A percentile compares a stretch with the other conserved stretches of the same genome.
Conservation (phyloP, 371 early-diverging fungal genomes). For the Mucor racemosus region DNA sequence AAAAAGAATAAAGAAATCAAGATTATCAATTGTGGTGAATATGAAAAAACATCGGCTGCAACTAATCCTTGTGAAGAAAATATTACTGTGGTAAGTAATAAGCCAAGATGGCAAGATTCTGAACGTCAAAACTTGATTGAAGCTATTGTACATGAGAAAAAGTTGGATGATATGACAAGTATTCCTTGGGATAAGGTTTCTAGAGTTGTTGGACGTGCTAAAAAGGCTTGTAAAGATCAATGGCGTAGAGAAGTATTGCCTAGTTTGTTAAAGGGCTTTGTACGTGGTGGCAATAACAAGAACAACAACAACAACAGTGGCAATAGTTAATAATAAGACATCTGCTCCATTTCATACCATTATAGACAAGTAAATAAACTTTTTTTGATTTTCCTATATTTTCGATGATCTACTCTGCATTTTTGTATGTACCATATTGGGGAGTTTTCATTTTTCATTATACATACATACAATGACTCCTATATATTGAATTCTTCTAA, state of each 20-base stretch:
- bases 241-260: constrained; percentile 51
- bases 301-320: too few relatives aligned
- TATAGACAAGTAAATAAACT: too few relatives aligned
- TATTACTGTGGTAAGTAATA: neutral
- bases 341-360: too few relatives aligned
- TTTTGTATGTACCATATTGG: too few relatives aligned
- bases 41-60: neutral
- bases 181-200: constrained; percentile 47
- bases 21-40: neutral
- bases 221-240: constrained; percentile 55
- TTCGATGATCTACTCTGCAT: too few relatives aligned
- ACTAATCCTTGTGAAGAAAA: neutral
- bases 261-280: constrained; percentile 3
- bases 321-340: too few relatives aligned
- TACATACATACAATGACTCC: too few relatives aligned
- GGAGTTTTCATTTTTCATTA: too few relatives aligned
- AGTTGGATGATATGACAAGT: constrained; percentile 45
- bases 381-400: too few relatives aligned
- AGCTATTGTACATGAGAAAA: constrained; percentile 42
- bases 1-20: constrained; percentile 2
- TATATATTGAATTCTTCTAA: too few relatives aligned
- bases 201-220: constrained; percentile 36
- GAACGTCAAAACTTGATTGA: constrained; percentile 38
- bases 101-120: constrained; percentile 45
- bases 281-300: neutral